Evolutionary conservation across 192 early-diverging fungal genomes (phyloP).

Genomic region (Umbelopsis ramanniana): DNA sequence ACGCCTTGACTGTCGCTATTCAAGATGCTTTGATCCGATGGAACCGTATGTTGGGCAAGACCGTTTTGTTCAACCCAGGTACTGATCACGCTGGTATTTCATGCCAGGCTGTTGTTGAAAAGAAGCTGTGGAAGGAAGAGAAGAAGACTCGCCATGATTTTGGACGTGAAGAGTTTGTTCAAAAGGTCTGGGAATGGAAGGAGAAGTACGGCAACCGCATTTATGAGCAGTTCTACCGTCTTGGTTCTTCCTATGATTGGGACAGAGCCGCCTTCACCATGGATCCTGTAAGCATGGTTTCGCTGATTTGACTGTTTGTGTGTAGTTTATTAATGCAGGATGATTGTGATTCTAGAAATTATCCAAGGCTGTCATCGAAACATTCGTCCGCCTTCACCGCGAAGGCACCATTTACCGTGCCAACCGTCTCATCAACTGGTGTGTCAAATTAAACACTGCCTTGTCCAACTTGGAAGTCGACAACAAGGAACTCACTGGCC

Average conservation of each 20-base stretch:
- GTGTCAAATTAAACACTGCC: slow-evolving; percentile 92
- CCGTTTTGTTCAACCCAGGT: slow-evolving; percentile 92
- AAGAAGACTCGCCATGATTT: slow-evolving; percentile 87
- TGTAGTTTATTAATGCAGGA: neutral
- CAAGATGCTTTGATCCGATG: slow-evolving; percentile 94
- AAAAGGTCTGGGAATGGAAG: slow-evolving; percentile 97
- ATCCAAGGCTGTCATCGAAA: slow-evolving; percentile 86
- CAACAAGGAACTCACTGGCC: slow-evolving; percentile 83
- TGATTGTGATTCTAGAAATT: slow-evolving; percentile 47
- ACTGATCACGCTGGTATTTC: slow-evolving; percentile 98
- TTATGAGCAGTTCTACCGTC: slow-evolving; percentile 83
- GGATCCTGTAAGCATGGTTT: slow-evolving; percentile 60
- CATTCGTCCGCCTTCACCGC: slow-evolving; percentile 92
- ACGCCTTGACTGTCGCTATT: slow-evolving; percentile 92
- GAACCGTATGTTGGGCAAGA: slow-evolving; percentile 98
- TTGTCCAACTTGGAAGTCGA: slow-evolving; percentile 98
- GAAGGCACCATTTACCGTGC: slow-evolving; percentile 96
- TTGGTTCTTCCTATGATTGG: slow-evolving; percentile 97
- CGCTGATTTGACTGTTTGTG: neutral
- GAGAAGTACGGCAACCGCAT: slow-evolving; percentile 71
- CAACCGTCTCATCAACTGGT: slow-evolving; percentile 99
- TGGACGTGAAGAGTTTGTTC: slow-evolving; percentile 88
- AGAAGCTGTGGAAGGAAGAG: slow-evolving; percentile 87
- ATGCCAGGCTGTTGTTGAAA: slow-evolving; percentile 96
- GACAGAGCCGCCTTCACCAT: slow-evolving; percentile 90